phyloP scores from a whole-genome alignment of 148 eudicot genomes.

The Beta vulgaris region DNA sequence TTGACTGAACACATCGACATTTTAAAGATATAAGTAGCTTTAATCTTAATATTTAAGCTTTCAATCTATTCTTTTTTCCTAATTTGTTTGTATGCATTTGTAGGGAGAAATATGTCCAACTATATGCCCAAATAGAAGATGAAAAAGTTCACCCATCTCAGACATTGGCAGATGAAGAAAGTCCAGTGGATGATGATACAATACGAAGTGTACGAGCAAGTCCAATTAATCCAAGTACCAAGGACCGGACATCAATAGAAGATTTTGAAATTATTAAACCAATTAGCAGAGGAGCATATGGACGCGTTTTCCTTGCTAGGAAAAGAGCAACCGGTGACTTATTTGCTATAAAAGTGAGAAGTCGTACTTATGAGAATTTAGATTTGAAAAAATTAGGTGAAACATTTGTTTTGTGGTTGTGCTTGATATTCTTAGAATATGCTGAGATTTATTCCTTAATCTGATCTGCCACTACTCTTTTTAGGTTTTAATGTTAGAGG shows the following conservation, averaged over 20 bases:
- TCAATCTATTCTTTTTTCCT: slow-evolving; percentile 4
- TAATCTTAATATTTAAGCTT: slow-evolving; percentile 16
- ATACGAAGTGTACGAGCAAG: slow-evolving; percentile 87
- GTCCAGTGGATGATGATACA: slow-evolving; percentile 70
- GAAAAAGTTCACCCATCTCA: slow-evolving; percentile 55
- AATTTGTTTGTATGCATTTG: slow-evolving; percentile 9
- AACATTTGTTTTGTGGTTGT: neutral
- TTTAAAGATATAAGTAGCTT: neutral
- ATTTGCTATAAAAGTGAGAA: slow-evolving; percentile 90
- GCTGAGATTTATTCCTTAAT: neutral
- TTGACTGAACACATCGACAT: neutral
- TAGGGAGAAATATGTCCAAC: slow-evolving; percentile 92
- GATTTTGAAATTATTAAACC: slow-evolving; percentile 98
- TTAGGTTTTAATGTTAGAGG: neutral
- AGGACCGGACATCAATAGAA: slow-evolving; percentile 90
- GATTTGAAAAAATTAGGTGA: neutral
- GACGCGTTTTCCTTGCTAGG: slow-evolving; percentile 93
- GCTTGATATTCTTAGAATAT: neutral
- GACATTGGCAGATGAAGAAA: slow-evolving; percentile 69
- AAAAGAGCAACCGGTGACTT: slow-evolving; percentile 96
- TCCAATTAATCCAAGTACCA: slow-evolving; percentile 69
- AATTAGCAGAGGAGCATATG: slow-evolving; percentile 98
- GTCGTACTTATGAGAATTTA: neutral
- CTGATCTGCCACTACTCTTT: neutral
- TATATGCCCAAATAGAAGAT: slow-evolving; percentile 92